Conservation (phyloP, 2,329 filamentous ascomycete species). For the Aureobasidium uvarum region DNA sequence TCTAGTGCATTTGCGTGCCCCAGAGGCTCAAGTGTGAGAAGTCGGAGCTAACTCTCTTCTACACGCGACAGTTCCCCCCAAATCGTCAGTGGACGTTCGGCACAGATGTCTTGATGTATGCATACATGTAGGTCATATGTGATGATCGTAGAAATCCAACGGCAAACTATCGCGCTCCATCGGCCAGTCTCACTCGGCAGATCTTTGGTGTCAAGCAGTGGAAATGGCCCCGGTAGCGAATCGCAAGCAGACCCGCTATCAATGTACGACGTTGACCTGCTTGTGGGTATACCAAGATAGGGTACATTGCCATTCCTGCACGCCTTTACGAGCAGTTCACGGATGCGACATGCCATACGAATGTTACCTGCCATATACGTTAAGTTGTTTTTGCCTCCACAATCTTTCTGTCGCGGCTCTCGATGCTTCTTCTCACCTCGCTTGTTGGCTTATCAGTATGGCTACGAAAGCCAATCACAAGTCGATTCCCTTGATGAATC, state of each 20-base stretch:
- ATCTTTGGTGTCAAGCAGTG: neutral
- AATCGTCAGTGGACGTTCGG: neutral
- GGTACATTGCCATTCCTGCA: neutral
- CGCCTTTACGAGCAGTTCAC: neutral
- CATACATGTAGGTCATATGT: neutral
- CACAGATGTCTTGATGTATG: neutral
- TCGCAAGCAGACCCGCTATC: constrained; percentile 1
- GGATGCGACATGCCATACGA: neutral
- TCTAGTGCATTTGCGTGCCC: neutral
- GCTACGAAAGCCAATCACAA: neutral
- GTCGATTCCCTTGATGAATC: neutral
- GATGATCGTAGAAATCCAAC: neutral
- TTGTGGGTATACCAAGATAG: neutral
- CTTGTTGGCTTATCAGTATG: constrained; percentile 6
- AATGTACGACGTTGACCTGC: neutral
- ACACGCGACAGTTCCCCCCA: neutral
- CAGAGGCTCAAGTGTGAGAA: neutral
- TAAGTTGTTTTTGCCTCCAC: neutral
- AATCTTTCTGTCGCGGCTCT: neutral
- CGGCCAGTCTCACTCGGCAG: neutral
- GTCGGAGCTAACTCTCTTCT: neutral
- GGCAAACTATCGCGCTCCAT: neutral
- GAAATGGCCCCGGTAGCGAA: neutral
- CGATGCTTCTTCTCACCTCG: constrained; percentile 9
- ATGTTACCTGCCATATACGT: constrained; percentile 8